Conservation (phyloP, 257 asterid genomes). For the Solanum piurae region DNA sequence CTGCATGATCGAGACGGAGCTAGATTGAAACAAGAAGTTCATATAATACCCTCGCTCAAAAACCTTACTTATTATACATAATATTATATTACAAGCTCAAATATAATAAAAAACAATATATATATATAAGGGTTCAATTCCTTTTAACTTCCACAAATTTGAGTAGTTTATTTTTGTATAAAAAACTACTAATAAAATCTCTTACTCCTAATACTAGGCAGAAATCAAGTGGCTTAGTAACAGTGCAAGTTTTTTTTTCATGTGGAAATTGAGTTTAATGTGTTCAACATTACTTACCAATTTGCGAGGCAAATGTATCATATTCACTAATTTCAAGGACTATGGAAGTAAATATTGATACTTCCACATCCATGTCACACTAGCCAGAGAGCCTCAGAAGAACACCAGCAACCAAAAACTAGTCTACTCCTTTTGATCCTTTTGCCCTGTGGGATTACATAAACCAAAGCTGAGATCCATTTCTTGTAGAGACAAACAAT, state of each 20-base stretch:
- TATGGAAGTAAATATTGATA: not conserved
- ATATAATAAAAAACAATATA: too few relatives aligned
- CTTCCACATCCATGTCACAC: not conserved
- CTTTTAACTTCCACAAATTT: not conserved
- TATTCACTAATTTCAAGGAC: not conserved
- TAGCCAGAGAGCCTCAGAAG: not conserved
- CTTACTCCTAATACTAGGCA: not conserved
- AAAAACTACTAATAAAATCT: not conserved
- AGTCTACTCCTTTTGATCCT: not conserved
- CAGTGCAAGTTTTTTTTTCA: not conserved
- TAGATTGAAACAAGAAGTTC: not conserved
- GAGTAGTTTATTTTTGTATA: not conserved
- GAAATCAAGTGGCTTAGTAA: not conserved
- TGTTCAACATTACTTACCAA: not conserved
- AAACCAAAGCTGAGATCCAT: not conserved
- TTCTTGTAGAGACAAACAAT: not conserved
- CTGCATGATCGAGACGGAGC: rapidly evolving
- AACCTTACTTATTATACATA: not conserved
- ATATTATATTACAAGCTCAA: too few relatives aligned
- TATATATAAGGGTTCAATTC: not conserved
- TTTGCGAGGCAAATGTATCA: not conserved
- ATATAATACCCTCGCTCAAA: not conserved
- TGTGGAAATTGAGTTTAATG: not conserved
- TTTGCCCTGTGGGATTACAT: not conserved
- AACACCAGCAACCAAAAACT: not conserved